Evolutionary conservation across 331 rosid genomes (phyloP).

Genomic region (Telfairia occidentalis): DNA sequence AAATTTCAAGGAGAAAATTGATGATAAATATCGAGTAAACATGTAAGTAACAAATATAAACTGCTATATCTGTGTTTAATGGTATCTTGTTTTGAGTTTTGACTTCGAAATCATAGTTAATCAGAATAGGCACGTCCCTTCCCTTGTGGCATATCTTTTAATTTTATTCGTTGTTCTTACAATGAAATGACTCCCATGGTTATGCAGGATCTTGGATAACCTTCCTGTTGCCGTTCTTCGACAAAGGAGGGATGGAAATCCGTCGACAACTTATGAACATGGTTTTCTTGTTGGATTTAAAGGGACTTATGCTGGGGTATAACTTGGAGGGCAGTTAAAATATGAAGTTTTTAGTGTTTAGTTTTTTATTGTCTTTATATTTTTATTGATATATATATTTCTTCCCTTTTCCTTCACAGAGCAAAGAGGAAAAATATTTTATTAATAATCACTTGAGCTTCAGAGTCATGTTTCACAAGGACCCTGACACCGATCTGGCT

Average conservation of each 20-base stretch:
- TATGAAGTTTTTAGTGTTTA: constrained; percentile 6
- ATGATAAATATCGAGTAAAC: constrained; percentile 87
- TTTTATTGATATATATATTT: constrained; percentile 6
- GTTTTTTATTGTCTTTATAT: not conserved
- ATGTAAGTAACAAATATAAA: constrained; percentile 45
- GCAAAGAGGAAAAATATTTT: constrained; percentile 92
- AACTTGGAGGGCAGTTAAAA: constrained; percentile 14
- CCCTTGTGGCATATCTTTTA: not conserved
- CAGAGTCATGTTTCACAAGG: constrained; percentile 96
- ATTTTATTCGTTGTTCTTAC: not conserved
- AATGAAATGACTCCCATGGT: constrained; percentile 19
- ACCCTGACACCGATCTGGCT: constrained; percentile 76
- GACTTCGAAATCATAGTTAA: no score
- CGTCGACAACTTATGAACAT: constrained; percentile 84
- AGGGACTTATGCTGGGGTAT: constrained; percentile 94
- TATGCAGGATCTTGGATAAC: constrained; percentile 86
- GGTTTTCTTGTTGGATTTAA: constrained; percentile 95
- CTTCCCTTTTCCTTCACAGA: constrained; percentile 36
- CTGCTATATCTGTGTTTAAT: not conserved
- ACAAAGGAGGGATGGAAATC: constrained; percentile 84
- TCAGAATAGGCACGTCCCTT: constrained; percentile 4
- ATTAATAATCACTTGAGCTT: constrained; percentile 96
- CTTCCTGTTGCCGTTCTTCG: constrained; percentile 97
- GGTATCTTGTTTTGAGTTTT: not conserved
- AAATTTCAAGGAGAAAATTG: constrained; percentile 85